phyloP scores from a whole-genome alignment of 1,284 basidiomycete genomes.

The Anthracocystis panici-leucophaei region DNA sequence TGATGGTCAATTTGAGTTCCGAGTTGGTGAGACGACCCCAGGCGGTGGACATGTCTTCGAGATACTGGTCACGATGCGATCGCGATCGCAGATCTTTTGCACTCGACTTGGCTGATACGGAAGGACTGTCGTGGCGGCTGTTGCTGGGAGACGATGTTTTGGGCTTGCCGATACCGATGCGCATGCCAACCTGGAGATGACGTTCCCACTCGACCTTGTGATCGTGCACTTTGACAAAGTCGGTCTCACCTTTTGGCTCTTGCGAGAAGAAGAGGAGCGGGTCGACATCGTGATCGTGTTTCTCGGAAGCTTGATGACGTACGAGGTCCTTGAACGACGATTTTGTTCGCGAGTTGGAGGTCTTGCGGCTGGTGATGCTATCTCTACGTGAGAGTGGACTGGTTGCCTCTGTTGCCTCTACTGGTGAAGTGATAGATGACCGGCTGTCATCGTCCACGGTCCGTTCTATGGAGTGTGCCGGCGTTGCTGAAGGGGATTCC shows the following conservation, averaged over 20 bases:
- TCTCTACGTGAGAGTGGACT: conserved; percentile 25
- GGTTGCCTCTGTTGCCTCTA: conserved; percentile 7
- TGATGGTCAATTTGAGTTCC: conserved; percentile 58
- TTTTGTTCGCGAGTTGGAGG: conserved; percentile 30
- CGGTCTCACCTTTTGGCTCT: conserved; percentile 56
- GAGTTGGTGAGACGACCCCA: conserved; percentile 54
- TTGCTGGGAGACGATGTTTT: conserved; percentile 19
- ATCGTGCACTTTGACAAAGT: conserved; percentile 37
- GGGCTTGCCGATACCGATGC: conserved; percentile 59
- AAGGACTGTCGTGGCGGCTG: conserved; percentile 32
- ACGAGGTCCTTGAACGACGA: conserved; percentile 26
- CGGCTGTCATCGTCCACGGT: background rate
- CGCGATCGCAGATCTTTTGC: conserved; percentile 38
- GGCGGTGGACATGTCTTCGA: conserved; percentile 36
- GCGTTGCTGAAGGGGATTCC: background rate
- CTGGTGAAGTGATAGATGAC: conserved; percentile 1
- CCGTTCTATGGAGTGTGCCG: background rate
- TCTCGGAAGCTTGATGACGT: conserved; percentile 16
- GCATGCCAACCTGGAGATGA: conserved; percentile 54
- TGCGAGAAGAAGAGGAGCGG: conserved; percentile 47
- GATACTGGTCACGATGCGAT: conserved; percentile 28
- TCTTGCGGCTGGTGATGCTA: conserved; percentile 44
- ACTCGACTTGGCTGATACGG: conserved; percentile 43
- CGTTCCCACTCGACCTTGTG: conserved; percentile 61
- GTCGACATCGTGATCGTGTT: conserved; percentile 34